Evolutionary conservation across 352 stramenopile species (phyloP).

Genomic region (Phytophthora foliorum): DNA sequence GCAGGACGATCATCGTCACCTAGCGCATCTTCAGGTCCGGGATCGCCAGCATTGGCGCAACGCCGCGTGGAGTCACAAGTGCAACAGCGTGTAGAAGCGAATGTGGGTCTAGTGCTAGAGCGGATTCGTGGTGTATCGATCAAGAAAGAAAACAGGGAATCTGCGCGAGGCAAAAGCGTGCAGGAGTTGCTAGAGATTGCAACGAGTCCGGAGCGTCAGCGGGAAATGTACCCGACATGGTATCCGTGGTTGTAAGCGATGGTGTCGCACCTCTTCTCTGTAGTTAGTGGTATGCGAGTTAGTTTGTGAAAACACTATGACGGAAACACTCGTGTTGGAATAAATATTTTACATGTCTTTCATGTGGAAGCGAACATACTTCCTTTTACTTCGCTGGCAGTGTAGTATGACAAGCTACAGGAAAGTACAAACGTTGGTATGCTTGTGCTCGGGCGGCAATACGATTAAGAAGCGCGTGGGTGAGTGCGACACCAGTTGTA

Average conservation of each 20-base stretch:
- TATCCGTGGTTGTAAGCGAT: conserved; percentile 81
- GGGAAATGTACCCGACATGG: conserved; percentile 91
- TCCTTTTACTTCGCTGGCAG: conserved; percentile 1
- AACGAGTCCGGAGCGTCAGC: conserved; percentile 81
- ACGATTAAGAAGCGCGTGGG: conserved; percentile 58
- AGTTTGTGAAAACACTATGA: conserved; percentile 15
- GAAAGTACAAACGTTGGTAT: conserved; percentile 31
- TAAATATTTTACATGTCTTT: conserved; percentile 37
- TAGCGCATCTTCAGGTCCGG: conserved; percentile 26
- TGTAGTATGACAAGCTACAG: conserved; percentile 3
- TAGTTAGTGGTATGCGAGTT: conserved; percentile 28
- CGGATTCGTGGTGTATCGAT: conserved; percentile 81
- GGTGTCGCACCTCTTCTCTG: not conserved
- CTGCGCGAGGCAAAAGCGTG: conserved; percentile 76
- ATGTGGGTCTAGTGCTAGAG: conserved; percentile 87
- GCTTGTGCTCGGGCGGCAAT: conserved; percentile 31
- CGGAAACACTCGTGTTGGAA: conserved; percentile 29
- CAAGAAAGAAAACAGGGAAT: conserved; percentile 72
- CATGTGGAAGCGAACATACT: not conserved
- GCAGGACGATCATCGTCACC: conserved; percentile 33
- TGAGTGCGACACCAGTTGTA: conserved; percentile 62
- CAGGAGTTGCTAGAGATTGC: conserved; percentile 86
- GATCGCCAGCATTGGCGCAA: conserved; percentile 47
- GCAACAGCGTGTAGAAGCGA: conserved; percentile 87
- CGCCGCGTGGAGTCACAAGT: conserved; percentile 82